phyloP scores from a whole-genome alignment of 495 filamentous ascomycete genomes.

The Jackrogersella multiformis region DNA sequence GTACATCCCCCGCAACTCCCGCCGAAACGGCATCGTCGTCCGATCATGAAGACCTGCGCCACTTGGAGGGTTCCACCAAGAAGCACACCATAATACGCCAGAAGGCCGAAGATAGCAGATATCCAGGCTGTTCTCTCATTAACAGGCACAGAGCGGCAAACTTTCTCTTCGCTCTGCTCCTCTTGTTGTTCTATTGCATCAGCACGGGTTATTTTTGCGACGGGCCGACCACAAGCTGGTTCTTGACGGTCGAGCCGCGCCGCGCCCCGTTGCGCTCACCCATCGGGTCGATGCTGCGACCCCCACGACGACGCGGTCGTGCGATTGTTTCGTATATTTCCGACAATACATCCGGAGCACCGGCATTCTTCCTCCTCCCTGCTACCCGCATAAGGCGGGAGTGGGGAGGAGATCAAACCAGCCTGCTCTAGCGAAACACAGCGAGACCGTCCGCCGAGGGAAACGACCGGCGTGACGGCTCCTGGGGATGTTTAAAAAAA shows the following conservation, averaged over 20 bases:
- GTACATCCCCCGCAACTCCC: conserved; percentile 67
- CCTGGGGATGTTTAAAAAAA: conserved; percentile 42
- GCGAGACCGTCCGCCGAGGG: conserved; percentile 31
- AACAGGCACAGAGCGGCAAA: conserved; percentile 32
- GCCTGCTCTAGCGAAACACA: conserved; percentile 39
- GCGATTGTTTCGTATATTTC: conserved; percentile 49
- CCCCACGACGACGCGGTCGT: conserved; percentile 44
- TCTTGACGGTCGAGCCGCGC: conserved; percentile 31
- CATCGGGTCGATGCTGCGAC: conserved; percentile 51
- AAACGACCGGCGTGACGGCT: conserved; percentile 31
- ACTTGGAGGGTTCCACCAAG: conserved; percentile 45
- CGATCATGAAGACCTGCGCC: conserved; percentile 51
- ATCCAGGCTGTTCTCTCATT: conserved; percentile 49
- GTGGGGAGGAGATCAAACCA: neutral
- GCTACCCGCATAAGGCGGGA: conserved; percentile 19
- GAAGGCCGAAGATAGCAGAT: conserved; percentile 44
- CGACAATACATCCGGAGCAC: conserved; percentile 32
- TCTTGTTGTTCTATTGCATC: conserved; percentile 47
- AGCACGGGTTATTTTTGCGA: conserved; percentile 38
- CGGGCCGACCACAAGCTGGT: conserved; percentile 42
- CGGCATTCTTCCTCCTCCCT: conserved; percentile 9
- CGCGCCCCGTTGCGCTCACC: conserved; percentile 42
- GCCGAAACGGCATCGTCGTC: conserved; percentile 83
- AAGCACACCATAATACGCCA: conserved; percentile 37
- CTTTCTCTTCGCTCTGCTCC: conserved; percentile 30